Evolutionary conservation across 371 early-diverging fungal species (phyloP).

Genomic region (Hamiltosporidium tvaerminnensis): DNA sequence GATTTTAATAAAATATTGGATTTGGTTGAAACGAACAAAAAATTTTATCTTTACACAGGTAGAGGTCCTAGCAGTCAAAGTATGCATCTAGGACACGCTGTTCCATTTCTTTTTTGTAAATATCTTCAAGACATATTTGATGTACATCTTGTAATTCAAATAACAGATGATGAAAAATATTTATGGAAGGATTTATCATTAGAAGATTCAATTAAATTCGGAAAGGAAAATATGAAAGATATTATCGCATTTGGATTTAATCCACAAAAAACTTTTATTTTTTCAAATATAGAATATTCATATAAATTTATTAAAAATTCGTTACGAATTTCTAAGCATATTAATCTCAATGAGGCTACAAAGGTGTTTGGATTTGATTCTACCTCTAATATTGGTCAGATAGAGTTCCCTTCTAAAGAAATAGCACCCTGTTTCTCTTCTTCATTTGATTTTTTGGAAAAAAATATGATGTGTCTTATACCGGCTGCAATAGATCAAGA

Average conservation of each 20-base stretch:
- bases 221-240: slow-evolving; percentile 74
- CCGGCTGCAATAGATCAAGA: slow-evolving; percentile 99
- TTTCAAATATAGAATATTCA: slow-evolving; percentile 74
- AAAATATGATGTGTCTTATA: slow-evolving; percentile 79
- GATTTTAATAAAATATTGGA: slow-evolving; percentile 74
- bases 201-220: slow-evolving; percentile 65
- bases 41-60: slow-evolving; percentile 97
- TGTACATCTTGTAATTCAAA: slow-evolving; percentile 82
- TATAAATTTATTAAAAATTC: slow-evolving; percentile 56
- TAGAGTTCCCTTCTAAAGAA: slow-evolving; percentile 45
- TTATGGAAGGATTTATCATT: slow-evolving; percentile 71
- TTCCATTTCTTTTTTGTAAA: slow-evolving; percentile 93
- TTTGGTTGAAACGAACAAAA: slow-evolving; percentile 60
- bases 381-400: slow-evolving; percentile 39
- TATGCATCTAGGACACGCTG: slow-evolving; percentile 96
- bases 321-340: slow-evolving; percentile 34
- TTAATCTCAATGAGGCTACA: slow-evolving; percentile 45
- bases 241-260: slow-evolving; percentile 93
- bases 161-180: slow-evolving; percentile 99
- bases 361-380: slow-evolving; percentile 49
- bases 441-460: slow-evolving; percentile 44
- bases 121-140: slow-evolving; percentile 86
- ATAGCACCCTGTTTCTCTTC: slow-evolving; percentile 49
- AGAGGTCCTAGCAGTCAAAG: slow-evolving; percentile 82
- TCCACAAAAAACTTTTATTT: slow-evolving; percentile 91